Percentiles rank a stretch among this genome's conserved stretches.
phyloP scores from a whole-genome alignment of 2,329 filamentous ascomycete species.

The Monilinia vaccinii-corymbosi region DNA sequence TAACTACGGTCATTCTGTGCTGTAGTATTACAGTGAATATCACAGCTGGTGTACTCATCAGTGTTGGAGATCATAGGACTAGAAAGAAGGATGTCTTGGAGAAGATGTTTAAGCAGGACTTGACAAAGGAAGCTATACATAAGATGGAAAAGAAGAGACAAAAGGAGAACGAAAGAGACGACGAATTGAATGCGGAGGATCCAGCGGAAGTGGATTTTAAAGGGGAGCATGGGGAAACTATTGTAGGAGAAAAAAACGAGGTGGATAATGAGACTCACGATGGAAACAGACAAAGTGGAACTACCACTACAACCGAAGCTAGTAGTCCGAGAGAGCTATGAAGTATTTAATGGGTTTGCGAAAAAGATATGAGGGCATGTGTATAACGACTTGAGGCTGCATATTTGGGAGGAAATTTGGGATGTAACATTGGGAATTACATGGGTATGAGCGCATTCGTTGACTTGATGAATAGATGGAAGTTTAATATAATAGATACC shows the following conservation, averaged over 20 bases:
- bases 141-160: slow-evolving; percentile 31
- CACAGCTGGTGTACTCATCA: slow-evolving; percentile 66
- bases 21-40: slow-evolving; percentile 73
- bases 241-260: background rate
- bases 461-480: background rate
- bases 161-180: slow-evolving; percentile 9
- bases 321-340: background rate
- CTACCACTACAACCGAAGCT: background rate
- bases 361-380: background rate
- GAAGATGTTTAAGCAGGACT: slow-evolving; percentile 63
- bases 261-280: background rate
- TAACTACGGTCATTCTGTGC: slow-evolving; percentile 74
- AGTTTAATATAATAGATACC: background rate
- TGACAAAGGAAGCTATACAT: slow-evolving; percentile 56
- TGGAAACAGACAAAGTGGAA: background rate
- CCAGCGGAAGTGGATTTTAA: background rate
- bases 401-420: background rate
- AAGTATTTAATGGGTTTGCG: background rate
- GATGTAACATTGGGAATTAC: background rate
- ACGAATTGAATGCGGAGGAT: background rate
- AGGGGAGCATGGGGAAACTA: background rate
- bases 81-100: slow-evolving; percentile 81
- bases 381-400: background rate
- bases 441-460: background rate
- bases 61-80: slow-evolving; percentile 64